Conservation (phyloP, 805 yeast species). For the Candida railenensis region DNA sequence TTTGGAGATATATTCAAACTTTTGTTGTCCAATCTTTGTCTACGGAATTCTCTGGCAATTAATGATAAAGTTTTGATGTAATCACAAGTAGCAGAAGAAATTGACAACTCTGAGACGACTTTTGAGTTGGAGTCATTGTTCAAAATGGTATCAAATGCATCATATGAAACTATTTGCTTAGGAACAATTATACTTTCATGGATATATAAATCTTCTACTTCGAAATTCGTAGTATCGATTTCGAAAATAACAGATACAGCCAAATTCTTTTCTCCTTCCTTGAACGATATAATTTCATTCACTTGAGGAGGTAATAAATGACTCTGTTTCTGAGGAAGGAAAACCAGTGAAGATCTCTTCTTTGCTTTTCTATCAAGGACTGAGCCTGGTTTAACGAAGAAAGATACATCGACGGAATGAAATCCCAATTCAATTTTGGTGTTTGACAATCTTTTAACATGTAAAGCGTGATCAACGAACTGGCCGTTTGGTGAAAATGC, state of each 20-base stretch:
- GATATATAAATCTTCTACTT: conserved; percentile 73
- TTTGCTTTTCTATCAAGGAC: conserved; percentile 83
- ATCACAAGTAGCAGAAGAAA: conserved; percentile 59
- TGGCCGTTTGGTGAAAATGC: conserved; percentile 59
- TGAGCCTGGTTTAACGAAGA: conserved; percentile 69
- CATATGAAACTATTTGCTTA: conserved; percentile 53
- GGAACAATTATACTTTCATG: conserved; percentile 72
- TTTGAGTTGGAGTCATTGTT: conserved; percentile 15
- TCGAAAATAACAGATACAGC: conserved; percentile 79
- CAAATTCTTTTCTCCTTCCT: conserved; percentile 56
- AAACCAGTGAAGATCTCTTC: conserved; percentile 86
- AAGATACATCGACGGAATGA: conserved; percentile 80
- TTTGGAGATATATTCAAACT: conserved; percentile 48
- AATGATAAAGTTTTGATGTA: conserved; percentile 63
- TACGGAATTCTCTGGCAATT: conserved; percentile 67
- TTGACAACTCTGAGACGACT: conserved; percentile 17
- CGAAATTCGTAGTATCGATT: conserved; percentile 69
- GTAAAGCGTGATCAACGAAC: conserved; percentile 76
- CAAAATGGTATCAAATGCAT: conserved; percentile 54
- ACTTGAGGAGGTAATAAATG: conserved; percentile 69
- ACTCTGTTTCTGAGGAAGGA: conserved; percentile 72
- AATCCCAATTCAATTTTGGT: conserved; percentile 77
- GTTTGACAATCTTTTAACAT: conserved; percentile 61
- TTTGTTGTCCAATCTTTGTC: conserved; percentile 58
- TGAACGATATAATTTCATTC: conserved; percentile 59